Conservation (phyloP, 495 filamentous ascomycete species). For the Aspergillus affinis region DNA sequence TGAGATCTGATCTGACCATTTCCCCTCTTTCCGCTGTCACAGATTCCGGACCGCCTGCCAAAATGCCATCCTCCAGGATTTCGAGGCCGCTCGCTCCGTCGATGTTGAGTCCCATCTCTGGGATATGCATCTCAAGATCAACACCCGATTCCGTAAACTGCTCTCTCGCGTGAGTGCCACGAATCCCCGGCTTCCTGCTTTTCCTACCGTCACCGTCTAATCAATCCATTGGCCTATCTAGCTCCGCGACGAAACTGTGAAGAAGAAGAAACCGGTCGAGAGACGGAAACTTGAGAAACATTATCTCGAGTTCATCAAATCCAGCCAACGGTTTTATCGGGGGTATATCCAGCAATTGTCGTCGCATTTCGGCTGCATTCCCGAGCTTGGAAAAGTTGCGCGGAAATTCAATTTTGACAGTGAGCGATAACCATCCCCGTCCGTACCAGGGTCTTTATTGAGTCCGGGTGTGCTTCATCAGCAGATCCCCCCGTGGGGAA, state of each 20-base stretch:
- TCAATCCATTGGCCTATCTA: constrained; percentile 23
- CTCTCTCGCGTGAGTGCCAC: constrained; percentile 47
- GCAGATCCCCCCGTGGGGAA: constrained; percentile 41
- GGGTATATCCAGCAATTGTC: constrained; percentile 78
- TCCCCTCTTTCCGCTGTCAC: constrained; percentile 13
- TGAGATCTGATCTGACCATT: constrained; percentile 18
- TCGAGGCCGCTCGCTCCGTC: constrained; percentile 62
- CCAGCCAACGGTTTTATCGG: constrained; percentile 81
- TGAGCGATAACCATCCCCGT: constrained; percentile 29
- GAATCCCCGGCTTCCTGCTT: background rate
- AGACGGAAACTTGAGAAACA: constrained; percentile 74
- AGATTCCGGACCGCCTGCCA: constrained; percentile 72
- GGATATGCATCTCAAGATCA: constrained; percentile 75
- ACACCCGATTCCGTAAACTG: constrained; percentile 69
- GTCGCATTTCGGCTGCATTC: constrained; percentile 67
- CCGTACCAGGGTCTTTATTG: constrained; percentile 15
- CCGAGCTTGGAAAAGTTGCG: constrained; percentile 70
- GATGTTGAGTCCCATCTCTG: constrained; percentile 72
- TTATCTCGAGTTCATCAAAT: constrained; percentile 82
- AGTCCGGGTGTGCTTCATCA: constrained; percentile 33
- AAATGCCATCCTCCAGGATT: constrained; percentile 69
- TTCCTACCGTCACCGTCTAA: constrained; percentile 11
- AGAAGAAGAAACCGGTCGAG: constrained; percentile 70
- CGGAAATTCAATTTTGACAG: constrained; percentile 63
- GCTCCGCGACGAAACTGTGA: constrained; percentile 55